Base-by-base conservation (phyloP, 164 flowering plant genomes). In the Tinospora cordifolia region DNA sequence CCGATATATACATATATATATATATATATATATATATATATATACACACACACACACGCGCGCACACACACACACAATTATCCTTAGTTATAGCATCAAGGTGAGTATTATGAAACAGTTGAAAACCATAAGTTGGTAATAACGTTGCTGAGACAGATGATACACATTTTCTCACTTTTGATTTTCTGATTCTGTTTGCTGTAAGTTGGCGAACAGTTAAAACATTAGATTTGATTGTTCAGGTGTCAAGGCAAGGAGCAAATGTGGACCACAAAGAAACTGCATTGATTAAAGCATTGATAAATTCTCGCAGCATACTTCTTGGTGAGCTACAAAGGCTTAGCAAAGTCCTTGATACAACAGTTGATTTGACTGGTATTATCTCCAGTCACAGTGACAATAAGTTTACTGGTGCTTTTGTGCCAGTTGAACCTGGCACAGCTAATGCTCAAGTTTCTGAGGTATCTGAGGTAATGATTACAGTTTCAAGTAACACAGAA, bases 311-410 rank as follows among this genome's bases (percentile, higher is more conserved):
- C 25, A 85, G 83, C 73, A 75, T 79, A 51, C 87, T 95, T 76
- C 74, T 88, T 22, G 89, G 86, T 70, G 97, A 92, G 73, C 76
- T 91, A 58, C 82, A 79, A 65, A 89, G 75, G 69, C 86, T 92
- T 64, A 83, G 90, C 83, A 83, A 83, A 78, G 90, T 81, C 34
- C 79, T 88, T 72, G 84, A 78, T 74, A 75, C 81, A 77, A 63
- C 83, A 72, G 80, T 92, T 78, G 93, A 88, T 77, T 76, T 87
- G 73, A 70, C 82, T 60, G 89, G 85, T 66, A 72, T 85, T 66
- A 70, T 75, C 63, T 83, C 85, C 66, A 74, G 63, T 72, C 75
- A 78, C 62, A 76, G 79, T 80, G 81, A 79, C 30, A 62, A 72
- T 49, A 80, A 74, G 62, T 76, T 83, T 63, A 73, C 79, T 64